Conservation (phyloP, 805 yeast species). For the Lipomyces mesembrius region DNA sequence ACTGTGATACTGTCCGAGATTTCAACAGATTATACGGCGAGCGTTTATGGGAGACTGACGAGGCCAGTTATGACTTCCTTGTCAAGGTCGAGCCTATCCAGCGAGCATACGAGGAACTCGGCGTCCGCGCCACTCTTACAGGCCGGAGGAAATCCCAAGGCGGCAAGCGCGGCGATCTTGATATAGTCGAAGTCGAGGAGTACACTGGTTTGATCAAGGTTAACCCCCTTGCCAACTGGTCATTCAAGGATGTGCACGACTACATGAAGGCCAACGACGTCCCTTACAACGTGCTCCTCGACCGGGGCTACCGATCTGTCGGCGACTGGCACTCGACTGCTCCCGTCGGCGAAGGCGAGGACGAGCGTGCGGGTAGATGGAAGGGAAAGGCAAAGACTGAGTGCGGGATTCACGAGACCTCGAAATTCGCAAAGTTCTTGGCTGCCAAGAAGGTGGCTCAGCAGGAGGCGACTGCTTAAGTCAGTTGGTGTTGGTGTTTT, state of each 20-base stretch:
- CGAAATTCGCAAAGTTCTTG: conserved; percentile 69
- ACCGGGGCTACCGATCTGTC: conserved; percentile 84
- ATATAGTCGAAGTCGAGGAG: conserved; percentile 76
- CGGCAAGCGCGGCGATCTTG: conserved; percentile 71
- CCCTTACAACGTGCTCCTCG: conserved; percentile 83
- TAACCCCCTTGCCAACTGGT: conserved; percentile 87
- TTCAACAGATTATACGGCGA: conserved; percentile 74
- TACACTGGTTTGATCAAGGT: conserved; percentile 76
- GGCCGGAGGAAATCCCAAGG: conserved; percentile 93
- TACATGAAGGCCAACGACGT: conserved; percentile 74
- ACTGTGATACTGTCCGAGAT: conserved; percentile 59
- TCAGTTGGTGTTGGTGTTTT: conserved; percentile 4
- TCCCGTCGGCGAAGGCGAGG: conserved; percentile 90
- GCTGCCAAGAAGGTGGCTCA: conserved; percentile 14
- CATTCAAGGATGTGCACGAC: conserved; percentile 67
- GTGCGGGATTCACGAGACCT: conserved; percentile 90
- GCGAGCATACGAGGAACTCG: conserved; percentile 74
- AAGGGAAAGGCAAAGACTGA: conserved; percentile 90
- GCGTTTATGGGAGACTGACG: conserved; percentile 81
- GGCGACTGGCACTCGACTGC: conserved; percentile 96
- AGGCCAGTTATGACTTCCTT: conserved; percentile 76
- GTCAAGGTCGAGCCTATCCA: conserved; percentile 93
- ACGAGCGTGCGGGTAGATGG: conserved; percentile 98
- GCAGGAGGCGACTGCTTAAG: conserved; percentile 9
- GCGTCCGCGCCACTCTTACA: conserved; percentile 84